Evolutionary conservation across 805 yeast species (phyloP).

Genomic region (Komagataella kurtzmanii): DNA sequence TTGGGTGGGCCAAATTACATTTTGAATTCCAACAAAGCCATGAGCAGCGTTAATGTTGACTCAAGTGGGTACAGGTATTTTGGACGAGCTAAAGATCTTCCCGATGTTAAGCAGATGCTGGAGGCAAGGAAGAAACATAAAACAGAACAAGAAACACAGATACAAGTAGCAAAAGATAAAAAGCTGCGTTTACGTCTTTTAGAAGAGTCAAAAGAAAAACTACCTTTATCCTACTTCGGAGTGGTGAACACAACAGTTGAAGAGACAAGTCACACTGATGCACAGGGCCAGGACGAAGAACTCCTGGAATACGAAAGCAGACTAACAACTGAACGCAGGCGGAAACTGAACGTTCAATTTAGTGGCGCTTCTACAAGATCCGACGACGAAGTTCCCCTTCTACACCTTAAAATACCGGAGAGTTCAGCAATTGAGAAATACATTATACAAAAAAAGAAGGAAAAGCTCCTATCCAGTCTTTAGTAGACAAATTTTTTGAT

Average conservation of each 20-base stretch:
- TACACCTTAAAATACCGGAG: not conserved
- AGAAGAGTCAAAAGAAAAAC: not conserved
- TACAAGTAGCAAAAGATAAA: slow-evolving; percentile 10
- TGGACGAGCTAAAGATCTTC: slow-evolving; percentile 73
- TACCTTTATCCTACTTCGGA: not conserved
- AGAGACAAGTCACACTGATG: not conserved
- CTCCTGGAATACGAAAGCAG: slow-evolving; percentile 17
- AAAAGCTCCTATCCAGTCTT: not conserved
- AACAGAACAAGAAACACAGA: slow-evolving; percentile 7
- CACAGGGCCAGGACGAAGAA: not conserved
- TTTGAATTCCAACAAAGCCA: slow-evolving; percentile 3
- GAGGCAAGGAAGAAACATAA: slow-evolving; percentile 18
- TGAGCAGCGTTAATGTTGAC: slow-evolving; percentile 10
- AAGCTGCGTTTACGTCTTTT: slow-evolving; percentile 8
- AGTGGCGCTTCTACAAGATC: not conserved
- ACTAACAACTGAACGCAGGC: not conserved
- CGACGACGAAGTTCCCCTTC: not conserved
- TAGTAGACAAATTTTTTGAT: not conserved
- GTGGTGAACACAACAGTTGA: not conserved
- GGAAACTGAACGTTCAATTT: not conserved
- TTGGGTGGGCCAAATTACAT: slow-evolving; percentile 67
- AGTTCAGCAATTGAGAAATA: not conserved
- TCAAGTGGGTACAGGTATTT: slow-evolving; percentile 53
- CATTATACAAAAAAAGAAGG: not conserved
- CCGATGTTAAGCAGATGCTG: slow-evolving; percentile 47